phyloP scores from a whole-genome alignment of 2,329 filamentous ascomycete species.

The Colletotrichum falcatum region DNA sequence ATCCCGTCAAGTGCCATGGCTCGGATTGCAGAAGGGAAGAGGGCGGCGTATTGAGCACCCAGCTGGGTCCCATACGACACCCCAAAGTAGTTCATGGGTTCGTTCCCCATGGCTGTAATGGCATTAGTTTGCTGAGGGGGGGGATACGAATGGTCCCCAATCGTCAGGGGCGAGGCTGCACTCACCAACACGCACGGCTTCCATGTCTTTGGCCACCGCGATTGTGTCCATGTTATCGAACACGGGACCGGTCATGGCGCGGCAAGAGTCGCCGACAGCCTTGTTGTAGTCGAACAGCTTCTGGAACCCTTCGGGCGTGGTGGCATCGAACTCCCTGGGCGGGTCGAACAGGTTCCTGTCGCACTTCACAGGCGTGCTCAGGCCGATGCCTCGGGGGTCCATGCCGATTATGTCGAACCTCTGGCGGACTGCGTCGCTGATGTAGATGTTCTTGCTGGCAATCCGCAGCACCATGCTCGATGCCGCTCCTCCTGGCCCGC shows the following conservation, averaged over 20 bases:
- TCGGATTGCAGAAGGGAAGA: conserved; percentile 14
- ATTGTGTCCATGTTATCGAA: conserved; percentile 33
- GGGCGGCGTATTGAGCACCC: conserved; percentile 27
- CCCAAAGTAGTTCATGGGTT: conserved; percentile 33
- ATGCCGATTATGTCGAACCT: conserved; percentile 31
- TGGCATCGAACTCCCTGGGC: conserved; percentile 33
- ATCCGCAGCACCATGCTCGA: conserved; percentile 32
- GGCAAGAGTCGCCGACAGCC: conserved; percentile 31
- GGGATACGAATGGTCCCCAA: no score
- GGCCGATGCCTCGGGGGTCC: conserved; percentile 23
- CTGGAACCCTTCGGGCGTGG: conserved; percentile 30
- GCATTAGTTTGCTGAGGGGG: not conserved
- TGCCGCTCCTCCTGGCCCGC: conserved; percentile 29
- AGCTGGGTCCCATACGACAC: conserved; percentile 34
- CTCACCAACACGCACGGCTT: conserved; percentile 25
- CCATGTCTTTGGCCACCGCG: conserved; percentile 33
- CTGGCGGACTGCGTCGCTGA: conserved; percentile 24
- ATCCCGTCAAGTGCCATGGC: conserved; percentile 37
- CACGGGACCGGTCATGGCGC: conserved; percentile 18
- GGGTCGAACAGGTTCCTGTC: conserved; percentile 22
- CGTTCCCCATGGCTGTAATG: conserved; percentile 1
- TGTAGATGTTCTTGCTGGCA: conserved; percentile 6
- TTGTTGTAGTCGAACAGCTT: conserved; percentile 29
- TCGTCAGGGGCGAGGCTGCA: fast-evolving
- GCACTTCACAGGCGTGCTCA: conserved; percentile 27